These are phyloP conservation scores for Lactarius sp. DNA, from an alignment of 768 basidiomycete genomes.

Conservation along the genomic window DNA sequence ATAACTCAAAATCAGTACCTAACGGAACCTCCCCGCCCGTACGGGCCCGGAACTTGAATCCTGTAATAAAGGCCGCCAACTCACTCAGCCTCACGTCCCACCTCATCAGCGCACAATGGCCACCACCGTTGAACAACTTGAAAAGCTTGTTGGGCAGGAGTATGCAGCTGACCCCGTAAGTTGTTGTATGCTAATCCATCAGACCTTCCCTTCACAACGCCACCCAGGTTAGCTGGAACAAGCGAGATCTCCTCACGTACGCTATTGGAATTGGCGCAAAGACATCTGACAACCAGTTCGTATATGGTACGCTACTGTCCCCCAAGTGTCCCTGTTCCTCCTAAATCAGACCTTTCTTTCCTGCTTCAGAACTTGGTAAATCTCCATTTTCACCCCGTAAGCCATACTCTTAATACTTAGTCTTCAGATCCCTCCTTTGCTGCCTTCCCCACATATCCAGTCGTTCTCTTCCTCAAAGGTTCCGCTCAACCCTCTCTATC, in stretches of 20 bases:
- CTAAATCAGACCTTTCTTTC: not conserved
- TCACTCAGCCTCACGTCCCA: no score
- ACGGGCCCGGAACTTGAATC: no score
- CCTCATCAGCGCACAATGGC: slow-evolving; percentile 7
- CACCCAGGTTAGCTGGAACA: slow-evolving; percentile 73
- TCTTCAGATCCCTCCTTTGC: slow-evolving; percentile 58
- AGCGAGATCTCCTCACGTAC: slow-evolving; percentile 75
- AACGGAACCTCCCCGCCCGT: no score
- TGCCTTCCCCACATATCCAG: slow-evolving; percentile 82
- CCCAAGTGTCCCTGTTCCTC: not conserved
- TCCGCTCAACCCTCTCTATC: slow-evolving; percentile 4
- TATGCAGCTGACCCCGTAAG: slow-evolving; percentile 51
- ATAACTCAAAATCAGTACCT: no score
- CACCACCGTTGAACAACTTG: slow-evolving; percentile 38
- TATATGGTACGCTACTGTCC: slow-evolving; percentile 53
- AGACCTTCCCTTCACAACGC: not conserved
- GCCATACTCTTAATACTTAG: not conserved
- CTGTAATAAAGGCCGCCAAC: no score
- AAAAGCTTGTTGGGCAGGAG: slow-evolving; percentile 59
- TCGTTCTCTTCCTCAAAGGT: slow-evolving; percentile 72
- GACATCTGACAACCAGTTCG: slow-evolving; percentile 58
- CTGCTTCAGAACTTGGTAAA: slow-evolving; percentile 31
- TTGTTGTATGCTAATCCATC: not conserved
- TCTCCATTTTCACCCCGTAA: not conserved
- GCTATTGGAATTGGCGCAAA: slow-evolving; percentile 81